A percentile compares a stretch with the other conserved stretches of the same genome.
These are phyloP conservation scores for Diplodia intermedia DNA, from an alignment of 2,329 filamentous ascomycete genomes.

Conservation along the genomic window DNA sequence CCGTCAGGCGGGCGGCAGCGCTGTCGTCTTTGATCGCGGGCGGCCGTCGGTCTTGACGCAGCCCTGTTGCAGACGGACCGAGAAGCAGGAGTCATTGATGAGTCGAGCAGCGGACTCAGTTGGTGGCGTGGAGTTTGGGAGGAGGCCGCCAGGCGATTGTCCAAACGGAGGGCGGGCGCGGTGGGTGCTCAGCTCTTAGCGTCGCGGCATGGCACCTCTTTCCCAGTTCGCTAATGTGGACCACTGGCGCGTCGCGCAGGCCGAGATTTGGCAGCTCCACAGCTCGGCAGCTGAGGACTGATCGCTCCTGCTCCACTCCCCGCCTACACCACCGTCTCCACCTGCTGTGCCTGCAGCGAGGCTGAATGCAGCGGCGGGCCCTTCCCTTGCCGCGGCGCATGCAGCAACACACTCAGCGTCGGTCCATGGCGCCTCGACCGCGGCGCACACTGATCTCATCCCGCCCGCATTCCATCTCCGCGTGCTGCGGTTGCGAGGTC, in stretches of 20 bases:
- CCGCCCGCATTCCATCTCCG: neutral
- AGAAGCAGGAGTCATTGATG: neutral
- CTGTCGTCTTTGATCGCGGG: neutral
- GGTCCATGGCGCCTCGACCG: neutral
- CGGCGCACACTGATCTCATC: slow-evolving; percentile 11
- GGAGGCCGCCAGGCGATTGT: neutral
- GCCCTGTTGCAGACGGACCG: neutral
- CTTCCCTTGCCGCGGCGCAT: slow-evolving; percentile 2
- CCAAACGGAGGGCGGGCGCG: neutral
- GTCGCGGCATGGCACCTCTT: slow-evolving; percentile 15
- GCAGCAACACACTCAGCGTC: neutral
- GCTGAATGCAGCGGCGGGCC: slow-evolving; percentile 14
- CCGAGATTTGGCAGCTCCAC: neutral
- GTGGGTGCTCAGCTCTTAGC: neutral
- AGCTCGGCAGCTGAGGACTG: neutral
- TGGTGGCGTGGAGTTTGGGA: neutral
- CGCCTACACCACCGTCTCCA: neutral
- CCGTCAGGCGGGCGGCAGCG: neutral
- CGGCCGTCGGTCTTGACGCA: neutral
- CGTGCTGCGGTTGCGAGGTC: slow-evolving; percentile 15
- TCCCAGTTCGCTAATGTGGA: neutral
- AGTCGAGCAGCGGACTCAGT: neutral
- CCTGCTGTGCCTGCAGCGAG: slow-evolving; percentile 3
- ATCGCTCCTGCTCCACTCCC: neutral
- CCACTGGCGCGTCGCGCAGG: slow-evolving; percentile 16